A percentile compares a stretch with the other conserved stretches of the same genome.
These are phyloP conservation scores for Sporothrix humicola DNA, from an alignment of 2,329 filamentous ascomycete genomes.

Conservation along the genomic window DNA sequence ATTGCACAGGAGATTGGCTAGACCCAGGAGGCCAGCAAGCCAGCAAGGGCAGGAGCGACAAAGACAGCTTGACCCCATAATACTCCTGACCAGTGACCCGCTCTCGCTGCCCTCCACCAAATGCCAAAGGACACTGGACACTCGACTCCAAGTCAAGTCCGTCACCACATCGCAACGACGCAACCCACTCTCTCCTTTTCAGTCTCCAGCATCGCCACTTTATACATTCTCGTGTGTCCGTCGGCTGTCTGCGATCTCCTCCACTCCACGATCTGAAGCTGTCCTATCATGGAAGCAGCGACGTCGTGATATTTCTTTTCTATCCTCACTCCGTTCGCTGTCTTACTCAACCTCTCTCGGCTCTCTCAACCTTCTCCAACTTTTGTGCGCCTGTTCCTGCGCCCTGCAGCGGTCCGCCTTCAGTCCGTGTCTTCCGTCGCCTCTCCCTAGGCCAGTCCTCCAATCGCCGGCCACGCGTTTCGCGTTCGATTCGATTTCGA, in stretches of 20 bases:
- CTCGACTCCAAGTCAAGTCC: neutral
- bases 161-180: conserved; percentile 24
- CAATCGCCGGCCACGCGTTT: neutral
- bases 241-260: neutral
- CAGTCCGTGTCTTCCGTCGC: neutral
- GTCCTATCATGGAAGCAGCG: conserved; percentile 29
- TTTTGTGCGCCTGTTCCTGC: neutral
- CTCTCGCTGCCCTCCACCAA: no score
- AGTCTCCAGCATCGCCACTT: no score
- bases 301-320: conserved; percentile 10
- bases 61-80: conserved; percentile 5
- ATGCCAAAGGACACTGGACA: no score
- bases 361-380: neutral
- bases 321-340: no score
- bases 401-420: conserved; percentile 1
- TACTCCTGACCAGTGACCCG: conserved; percentile 1
- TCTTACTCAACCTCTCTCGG: no score
- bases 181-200: conserved; percentile 24
- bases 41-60: neutral
- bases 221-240: neutral
- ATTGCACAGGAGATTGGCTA: conserved; percentile 27
- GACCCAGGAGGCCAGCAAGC: no score
- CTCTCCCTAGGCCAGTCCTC: neutral
- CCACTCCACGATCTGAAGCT: neutral
- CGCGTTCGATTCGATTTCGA: neutral